Evolutionary conservation across 2,329 filamentous ascomycete species (phyloP), one percentile per base, ranked within the genome.

Genomic region (Paecilomyces sp.): DNA sequence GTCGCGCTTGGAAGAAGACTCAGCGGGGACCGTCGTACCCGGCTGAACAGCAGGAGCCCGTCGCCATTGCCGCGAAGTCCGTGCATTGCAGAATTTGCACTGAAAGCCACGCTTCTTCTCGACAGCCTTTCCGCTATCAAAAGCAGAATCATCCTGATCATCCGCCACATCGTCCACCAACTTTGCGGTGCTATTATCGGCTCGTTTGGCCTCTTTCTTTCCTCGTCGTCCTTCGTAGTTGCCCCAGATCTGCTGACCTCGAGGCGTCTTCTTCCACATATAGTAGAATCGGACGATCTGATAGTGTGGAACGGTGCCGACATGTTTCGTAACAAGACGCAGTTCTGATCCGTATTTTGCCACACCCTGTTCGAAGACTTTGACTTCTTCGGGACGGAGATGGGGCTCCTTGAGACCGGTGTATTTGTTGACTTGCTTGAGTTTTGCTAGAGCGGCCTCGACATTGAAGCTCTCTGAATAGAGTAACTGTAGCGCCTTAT

Each of bases 261-360:
- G 87, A 1, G 88, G 83, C 0, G 91, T 91, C 76, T 97, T 97
- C 78, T 99, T 99, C 94, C 94, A 99, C 65, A 90, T 90, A 73
- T 99, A 99, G 76, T 97, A 99, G 71, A 90, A 95, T 3, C 94
- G 89, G 28, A 96, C 91, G 62, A 97, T 88, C 60, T 91, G 85
- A 56, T 88, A 87, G 62, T 92, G 87, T 50, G 85, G 86, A 66
- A 94, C 85, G 0, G 88, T 90, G n/a, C 77, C 76, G 68, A 97
- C 90, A 72, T 96, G 90, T 66, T 89, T 87, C 64, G 88, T 91
- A 61, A 97, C 88, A 54, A 84, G 83, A 65, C 91, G 85, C 67
- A 96, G 86, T 75, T 99, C 94, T 0, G 93, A 97, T 24, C 94
- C 94, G 70, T 88, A 96, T 71, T 94, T 96, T 54, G 85, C 79